Base-by-base conservation (phyloP, 495 filamentous ascomycete species). In the Podospora didyma region DNA sequence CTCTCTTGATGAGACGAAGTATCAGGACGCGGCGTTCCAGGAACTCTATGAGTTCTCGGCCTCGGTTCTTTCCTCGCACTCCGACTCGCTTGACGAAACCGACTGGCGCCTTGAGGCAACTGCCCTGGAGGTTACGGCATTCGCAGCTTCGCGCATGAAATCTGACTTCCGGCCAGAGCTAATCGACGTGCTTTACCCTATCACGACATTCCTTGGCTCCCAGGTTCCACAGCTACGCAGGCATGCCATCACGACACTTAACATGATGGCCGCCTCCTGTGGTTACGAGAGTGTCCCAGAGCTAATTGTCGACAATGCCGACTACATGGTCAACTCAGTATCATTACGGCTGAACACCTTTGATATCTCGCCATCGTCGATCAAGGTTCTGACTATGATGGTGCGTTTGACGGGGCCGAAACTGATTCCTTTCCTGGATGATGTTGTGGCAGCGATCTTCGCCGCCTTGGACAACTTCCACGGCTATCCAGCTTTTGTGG, bases 241-340 rank as follows among this genome's bases (percentile, higher is more conserved):
- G 17, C 94, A 97, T 71, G 88, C 92, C 19, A 90, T 97, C 62
- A 82, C 83, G 3, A 89, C 87, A 46, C 80, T 99, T 2, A 91
- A 96, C 62, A 82, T 85, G 12, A 75, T 97, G 26, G 86, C 94
- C 9, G 65, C 69, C 7, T 75, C 87, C 0, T 97, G 92, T 69
- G 84, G 82, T 17, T 99, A 97, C 63, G 39, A 63, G 0, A 85
- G 79, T 61, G 84, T 92, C 10, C 86, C 86, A 31, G 83, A 89
- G 11, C 75, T 99, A 58, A 85, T 99, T 46, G 80, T 97, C 46
- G 86, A 90, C 28, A 99, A 99, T 59, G 92, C 88, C 22, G 94
- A 99, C 69, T 99, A 99, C 68, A 86, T 99, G 72, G 86, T 96
- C 47, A 97, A 97, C 66, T 89, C 93, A 0, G 85, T 97, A 6